Percentiles rank a stretch among this genome's conserved stretches.
Evolutionary conservation across 495 filamentous ascomycete species (phyloP).

Genomic region (Penicillium taxi): DNA sequence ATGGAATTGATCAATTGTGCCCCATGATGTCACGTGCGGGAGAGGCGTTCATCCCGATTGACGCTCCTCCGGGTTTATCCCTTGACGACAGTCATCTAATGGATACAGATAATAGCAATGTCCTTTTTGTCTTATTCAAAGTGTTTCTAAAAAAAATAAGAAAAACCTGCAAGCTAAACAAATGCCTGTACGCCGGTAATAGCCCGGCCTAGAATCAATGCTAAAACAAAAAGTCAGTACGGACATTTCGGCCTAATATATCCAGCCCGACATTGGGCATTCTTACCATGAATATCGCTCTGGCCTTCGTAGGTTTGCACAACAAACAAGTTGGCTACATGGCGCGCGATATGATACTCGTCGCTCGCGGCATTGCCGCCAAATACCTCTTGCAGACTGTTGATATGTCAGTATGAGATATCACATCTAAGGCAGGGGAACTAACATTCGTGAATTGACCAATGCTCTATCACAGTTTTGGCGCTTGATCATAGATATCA

Average conservation of each 20-base stretch:
- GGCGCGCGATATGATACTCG: conserved; percentile 88
- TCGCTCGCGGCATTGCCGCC: conserved; percentile 96
- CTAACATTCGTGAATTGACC: conserved; percentile 64
- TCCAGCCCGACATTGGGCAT: conserved; percentile 9
- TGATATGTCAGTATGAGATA: conserved; percentile 7
- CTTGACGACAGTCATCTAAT: too few relatives aligned
- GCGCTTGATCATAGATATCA: conserved; percentile 97
- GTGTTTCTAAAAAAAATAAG: conserved; percentile 23
- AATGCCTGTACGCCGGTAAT: conserved; percentile 67
- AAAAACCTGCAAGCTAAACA: conserved; percentile 57
- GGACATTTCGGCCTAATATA: conserved; percentile 7
- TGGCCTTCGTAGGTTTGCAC: conserved; percentile 98
- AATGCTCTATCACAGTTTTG: conserved; percentile 95
- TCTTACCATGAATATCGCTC: conserved; percentile 91
- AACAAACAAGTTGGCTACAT: conserved; percentile 94
- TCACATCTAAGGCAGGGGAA: conserved; percentile 2
- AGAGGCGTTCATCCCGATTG: conserved; percentile 16
- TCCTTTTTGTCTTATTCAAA: background rate
- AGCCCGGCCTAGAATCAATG: conserved; percentile 60
- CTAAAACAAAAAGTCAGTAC: conserved; percentile 25
- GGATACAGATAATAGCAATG: too few relatives aligned
- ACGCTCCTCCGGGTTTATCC: conserved; percentile 4
- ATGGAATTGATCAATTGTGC: conserved; percentile 3
- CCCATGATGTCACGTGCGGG: conserved; percentile 29
- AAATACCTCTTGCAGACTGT: conserved; percentile 84